phyloP scores from a whole-genome alignment of 2,329 filamentous ascomycete species.

The Pestalotiopsis sp. region DNA sequence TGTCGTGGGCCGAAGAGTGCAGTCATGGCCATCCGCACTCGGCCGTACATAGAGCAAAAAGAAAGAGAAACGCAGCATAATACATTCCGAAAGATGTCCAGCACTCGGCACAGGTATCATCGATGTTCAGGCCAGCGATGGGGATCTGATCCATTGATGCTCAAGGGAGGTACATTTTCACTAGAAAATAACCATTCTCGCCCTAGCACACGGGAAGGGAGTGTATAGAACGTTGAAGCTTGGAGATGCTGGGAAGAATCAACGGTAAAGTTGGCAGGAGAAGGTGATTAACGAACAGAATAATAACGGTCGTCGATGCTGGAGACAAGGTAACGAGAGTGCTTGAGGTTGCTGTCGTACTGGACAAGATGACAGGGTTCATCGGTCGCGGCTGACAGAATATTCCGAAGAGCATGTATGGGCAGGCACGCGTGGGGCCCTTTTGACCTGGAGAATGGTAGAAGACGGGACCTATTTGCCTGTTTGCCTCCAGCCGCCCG shows the following conservation, averaged over 20 bases:
- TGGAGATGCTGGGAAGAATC: background rate
- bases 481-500: background rate
- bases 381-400: background rate
- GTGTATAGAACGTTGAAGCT: background rate
- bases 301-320: no score
- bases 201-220: background rate
- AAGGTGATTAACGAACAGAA: no score
- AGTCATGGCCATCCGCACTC: no score
- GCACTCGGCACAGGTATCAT: background rate
- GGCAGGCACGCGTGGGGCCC: no score
- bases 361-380: background rate
- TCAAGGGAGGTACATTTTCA: background rate
- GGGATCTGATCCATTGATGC: background rate
- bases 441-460: background rate
- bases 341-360: no score
- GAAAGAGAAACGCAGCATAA: no score
- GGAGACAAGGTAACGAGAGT: no score
- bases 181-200: background rate
- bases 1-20: no score
- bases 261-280: background rate
- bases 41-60: no score
- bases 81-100: no score
- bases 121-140: background rate
- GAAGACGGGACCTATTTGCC: background rate
- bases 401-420: background rate